phyloP scores from a whole-genome alignment of 164 flowering plant species.

The Sextonia rubra region DNA sequence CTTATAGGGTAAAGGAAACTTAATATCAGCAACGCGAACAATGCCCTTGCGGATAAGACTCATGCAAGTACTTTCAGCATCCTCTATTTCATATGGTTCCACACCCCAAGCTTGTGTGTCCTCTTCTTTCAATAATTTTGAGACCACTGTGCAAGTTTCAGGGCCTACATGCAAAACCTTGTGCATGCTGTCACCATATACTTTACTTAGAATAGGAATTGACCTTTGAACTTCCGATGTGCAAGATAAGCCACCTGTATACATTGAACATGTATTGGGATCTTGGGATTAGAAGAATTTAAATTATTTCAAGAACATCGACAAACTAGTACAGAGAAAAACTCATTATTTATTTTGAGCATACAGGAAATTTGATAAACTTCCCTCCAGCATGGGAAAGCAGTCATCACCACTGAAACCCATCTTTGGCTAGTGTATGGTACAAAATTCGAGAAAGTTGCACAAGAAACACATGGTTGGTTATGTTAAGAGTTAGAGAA shows the following conservation, averaged over 20 bases:
- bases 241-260: conserved; percentile 67
- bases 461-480: not conserved
- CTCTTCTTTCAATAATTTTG: conserved; percentile 68
- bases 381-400: not conserved
- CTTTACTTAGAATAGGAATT: conserved; percentile 66
- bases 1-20: conserved; percentile 86
- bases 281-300: not conserved
- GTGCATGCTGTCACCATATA: conserved; percentile 79
- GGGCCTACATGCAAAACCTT: conserved; percentile 96
- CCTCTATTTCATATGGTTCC: conserved; percentile 91
- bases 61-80: conserved; percentile 66
- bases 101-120: conserved; percentile 93
- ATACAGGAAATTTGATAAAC: not conserved
- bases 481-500: too few species aligned
- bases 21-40: conserved; percentile 89
- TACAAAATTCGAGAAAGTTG: not conserved
- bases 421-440: not conserved
- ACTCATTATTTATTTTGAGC: too few species aligned
- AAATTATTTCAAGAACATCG: not conserved
- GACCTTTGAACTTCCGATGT: conserved; percentile 67
- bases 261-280: conserved; percentile 3
- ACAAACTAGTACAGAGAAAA: not conserved
- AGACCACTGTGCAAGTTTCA: conserved; percentile 79
- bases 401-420: not conserved
- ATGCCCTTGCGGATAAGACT: conserved; percentile 70